Evolutionary conservation across 352 stramenopile genomes (phyloP), one percentile per base, ranked within the genome.

Genomic region (Phytopythium kandeliae): DNA sequence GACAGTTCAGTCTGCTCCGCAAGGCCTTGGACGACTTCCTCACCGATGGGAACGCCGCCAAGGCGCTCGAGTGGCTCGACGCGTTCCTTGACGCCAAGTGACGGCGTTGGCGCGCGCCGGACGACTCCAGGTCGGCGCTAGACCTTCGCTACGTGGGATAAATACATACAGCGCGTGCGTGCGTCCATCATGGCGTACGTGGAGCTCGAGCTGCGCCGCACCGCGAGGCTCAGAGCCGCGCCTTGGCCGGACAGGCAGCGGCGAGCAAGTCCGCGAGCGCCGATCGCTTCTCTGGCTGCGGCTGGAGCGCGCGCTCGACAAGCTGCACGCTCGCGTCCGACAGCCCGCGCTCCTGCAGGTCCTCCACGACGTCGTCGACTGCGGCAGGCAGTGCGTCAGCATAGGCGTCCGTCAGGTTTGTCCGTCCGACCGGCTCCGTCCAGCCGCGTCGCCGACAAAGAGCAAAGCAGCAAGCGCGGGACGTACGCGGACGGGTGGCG

Each of bases 31-130:
- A 19, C 21, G 65, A 73, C 6, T 91, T 70, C 53, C 24, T 82
- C 1, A 25, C 54, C 0, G 65, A 69, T 26, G 51, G 66, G 12
- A 55, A 89, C 42, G 51, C 66, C 35, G 8, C n/a, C 28, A 82
- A 78, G 41, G 74, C 70, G 38, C 36, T 85, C 10, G 80, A 92
- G 63, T 92, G 80, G 80, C 55, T 88, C 51, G 62, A 84, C 33
- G 80, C 78, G 7, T 85, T 92, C 43, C 49, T 86, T 2, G 42
- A 67, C 11, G 53, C 67, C n/a, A 63, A 65, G 26, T 60, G 47
- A 46, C 13, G 12, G 22, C 21, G 12, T 2, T 8, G 1, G 4
- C 11, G 31, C 25, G 25, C 12, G 42, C 12, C 38, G n/a, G n/a
- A n/a, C n/a, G n/a, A n/a, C n/a, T n/a, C n/a, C n/a, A n/a, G n/a